Conservation (phyloP, 768 basidiomycete genomes). For the Hebeloma cylindrosporum region DNA sequence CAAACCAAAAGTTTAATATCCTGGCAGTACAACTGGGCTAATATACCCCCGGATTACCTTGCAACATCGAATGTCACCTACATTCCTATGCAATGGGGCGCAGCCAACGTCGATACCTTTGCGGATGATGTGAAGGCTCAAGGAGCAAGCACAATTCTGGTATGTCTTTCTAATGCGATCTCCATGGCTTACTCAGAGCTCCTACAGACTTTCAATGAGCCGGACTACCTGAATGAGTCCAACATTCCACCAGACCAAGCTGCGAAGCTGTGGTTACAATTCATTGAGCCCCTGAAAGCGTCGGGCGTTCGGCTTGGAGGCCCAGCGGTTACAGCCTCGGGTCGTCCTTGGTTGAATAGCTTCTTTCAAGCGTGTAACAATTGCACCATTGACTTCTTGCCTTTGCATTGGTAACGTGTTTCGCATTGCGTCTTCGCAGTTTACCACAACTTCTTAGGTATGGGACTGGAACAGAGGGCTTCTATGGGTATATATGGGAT, state of each 20-base stretch:
- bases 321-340: conserved; percentile 58
- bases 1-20: conserved; percentile 42
- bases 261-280: conserved; percentile 56
- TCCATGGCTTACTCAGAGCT: conserved; percentile 26
- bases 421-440: background rate
- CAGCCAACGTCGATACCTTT: conserved; percentile 38
- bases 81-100: conserved; percentile 57
- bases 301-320: conserved; percentile 52
- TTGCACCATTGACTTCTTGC: conserved; percentile 51
- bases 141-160: conserved; percentile 51
- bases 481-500: conserved; percentile 55
- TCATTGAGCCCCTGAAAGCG: conserved; percentile 54
- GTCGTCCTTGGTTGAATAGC: conserved; percentile 52
- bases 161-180: conserved; percentile 20
- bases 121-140: conserved; percentile 39
- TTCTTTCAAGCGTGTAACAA: conserved; percentile 53
- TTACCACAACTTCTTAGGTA: conserved; percentile 40
- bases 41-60: conserved; percentile 41
- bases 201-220: conserved; percentile 43
- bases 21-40: conserved; percentile 60
- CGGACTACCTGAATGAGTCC: conserved; percentile 54
- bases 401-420: conserved; percentile 45
- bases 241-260: conserved; percentile 46
- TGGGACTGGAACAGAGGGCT: conserved; percentile 52
- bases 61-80: conserved; percentile 44